These are phyloP conservation scores for Fusarium papillatum DNA, from an alignment of 2,329 filamentous ascomycete genomes.

Conservation along the genomic window DNA sequence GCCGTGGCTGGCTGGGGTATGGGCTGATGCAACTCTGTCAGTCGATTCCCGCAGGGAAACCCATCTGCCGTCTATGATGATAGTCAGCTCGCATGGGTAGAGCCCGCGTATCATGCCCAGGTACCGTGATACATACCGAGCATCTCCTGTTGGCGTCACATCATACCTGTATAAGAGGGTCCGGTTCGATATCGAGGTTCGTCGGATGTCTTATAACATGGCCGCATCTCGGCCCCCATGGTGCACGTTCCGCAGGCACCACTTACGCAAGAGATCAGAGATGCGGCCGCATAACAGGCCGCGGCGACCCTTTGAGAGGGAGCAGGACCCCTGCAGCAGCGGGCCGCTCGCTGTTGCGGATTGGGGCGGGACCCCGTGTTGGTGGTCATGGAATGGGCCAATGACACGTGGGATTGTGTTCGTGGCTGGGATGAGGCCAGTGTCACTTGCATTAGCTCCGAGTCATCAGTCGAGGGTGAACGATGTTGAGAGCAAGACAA, in stretches of 20 bases:
- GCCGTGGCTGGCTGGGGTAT: constrained; percentile 36
- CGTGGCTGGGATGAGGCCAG: constrained; percentile 43
- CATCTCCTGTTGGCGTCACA: neutral
- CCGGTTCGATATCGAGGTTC: neutral
- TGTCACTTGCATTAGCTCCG: constrained; percentile 45
- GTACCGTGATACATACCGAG: neutral
- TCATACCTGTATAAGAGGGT: neutral
- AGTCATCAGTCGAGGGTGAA: constrained; percentile 36
- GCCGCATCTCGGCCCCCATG: constrained; percentile 24
- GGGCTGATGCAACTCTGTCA: constrained; percentile 39
- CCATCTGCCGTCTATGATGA: constrained; percentile 5
- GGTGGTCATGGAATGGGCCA: constrained; percentile 36
- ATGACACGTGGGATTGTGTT: constrained; percentile 29
- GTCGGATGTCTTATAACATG: constrained; percentile 16
- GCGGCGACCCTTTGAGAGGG: constrained; percentile 30
- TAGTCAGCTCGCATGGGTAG: neutral
- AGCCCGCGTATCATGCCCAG: neutral
- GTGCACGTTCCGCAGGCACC: constrained; percentile 17
- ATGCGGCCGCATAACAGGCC: constrained; percentile 41
- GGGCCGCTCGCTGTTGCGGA: constrained; percentile 41
- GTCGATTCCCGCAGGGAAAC: constrained; percentile 25
- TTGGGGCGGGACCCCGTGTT: constrained; percentile 33
- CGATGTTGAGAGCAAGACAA: constrained; percentile 10
- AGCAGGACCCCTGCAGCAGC: constrained; percentile 42
- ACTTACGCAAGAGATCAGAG: constrained; percentile 23